Conservation (phyloP, 108 stramenopile species). For the Cyclostephanos invisitatus region DNA sequence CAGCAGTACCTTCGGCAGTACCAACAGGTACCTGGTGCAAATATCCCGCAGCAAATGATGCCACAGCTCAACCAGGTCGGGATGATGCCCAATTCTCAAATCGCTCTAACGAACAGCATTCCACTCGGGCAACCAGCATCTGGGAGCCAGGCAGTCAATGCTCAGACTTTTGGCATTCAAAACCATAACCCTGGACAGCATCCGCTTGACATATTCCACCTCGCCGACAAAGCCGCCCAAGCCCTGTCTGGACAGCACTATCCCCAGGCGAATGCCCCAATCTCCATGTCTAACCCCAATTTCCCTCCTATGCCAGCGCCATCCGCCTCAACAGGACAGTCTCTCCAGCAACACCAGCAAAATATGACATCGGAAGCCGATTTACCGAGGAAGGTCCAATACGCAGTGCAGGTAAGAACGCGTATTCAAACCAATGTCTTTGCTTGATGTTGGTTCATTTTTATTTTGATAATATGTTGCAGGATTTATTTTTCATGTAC, state of each 20-base stretch:
- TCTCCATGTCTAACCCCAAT: slow-evolving; percentile 17
- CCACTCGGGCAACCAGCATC: slow-evolving; percentile 5
- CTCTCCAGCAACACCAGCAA: slow-evolving; percentile 24
- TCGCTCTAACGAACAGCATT: slow-evolving; percentile 10
- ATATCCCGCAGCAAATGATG: slow-evolving; percentile 5
- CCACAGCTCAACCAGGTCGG: slow-evolving; percentile 1
- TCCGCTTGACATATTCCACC: slow-evolving; percentile 68
- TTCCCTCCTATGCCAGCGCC: slow-evolving; percentile 24
- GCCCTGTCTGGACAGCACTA: slow-evolving; percentile 46
- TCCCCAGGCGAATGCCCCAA: slow-evolving; percentile 15
- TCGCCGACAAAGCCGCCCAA: slow-evolving; percentile 81
- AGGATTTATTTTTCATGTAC: no score
- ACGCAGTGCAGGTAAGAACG: slow-evolving; percentile 62
- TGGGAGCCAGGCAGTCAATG: slow-evolving; percentile 7
- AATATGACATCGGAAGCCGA: slow-evolving; percentile 54
- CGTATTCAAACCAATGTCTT: background rate
- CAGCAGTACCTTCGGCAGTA: slow-evolving; percentile 1
- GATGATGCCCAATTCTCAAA: slow-evolving; percentile 9
- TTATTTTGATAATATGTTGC: no score
- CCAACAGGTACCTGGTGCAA: slow-evolving; percentile 3
- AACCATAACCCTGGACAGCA: slow-evolving; percentile 13
- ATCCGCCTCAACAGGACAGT: background rate
- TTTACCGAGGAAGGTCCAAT: slow-evolving; percentile 61
- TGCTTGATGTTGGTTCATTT: no score
- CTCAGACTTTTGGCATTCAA: background rate